Percentiles rank a stretch among this genome's conserved stretches.
These are phyloP conservation scores for Coemansia sp. DNA, from an alignment of 192 early-diverging fungal species.

Conservation along the genomic window DNA sequence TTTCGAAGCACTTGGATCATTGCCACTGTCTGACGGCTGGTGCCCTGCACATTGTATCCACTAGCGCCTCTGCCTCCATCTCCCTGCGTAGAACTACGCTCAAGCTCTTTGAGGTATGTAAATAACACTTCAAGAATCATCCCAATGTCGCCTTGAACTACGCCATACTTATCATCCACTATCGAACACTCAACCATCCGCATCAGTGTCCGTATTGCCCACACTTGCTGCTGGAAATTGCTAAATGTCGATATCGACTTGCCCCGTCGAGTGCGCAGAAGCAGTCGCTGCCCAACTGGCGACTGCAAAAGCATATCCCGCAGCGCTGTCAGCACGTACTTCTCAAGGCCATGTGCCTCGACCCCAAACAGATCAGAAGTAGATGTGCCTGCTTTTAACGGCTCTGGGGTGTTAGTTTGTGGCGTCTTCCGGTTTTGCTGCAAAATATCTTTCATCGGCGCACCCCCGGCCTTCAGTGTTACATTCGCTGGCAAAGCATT, in stretches of 20 bases:
- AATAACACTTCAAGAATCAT: conserved; percentile 28
- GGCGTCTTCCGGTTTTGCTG: conserved; percentile 17
- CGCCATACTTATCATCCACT: conserved; percentile 44
- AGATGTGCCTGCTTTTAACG: not conserved
- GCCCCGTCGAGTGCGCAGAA: conserved; percentile 27
- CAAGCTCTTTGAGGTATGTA: conserved; percentile 39
- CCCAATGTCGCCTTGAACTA: conserved; percentile 47
- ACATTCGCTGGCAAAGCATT: not conserved
- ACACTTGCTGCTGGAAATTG: conserved; percentile 53
- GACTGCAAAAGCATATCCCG: conserved; percentile 44
- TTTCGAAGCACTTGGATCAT: conserved; percentile 52
- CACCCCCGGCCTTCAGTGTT: conserved; percentile 19
- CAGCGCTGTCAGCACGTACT: conserved; percentile 45
- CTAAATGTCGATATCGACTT: conserved; percentile 31
- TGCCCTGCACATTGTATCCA: conserved; percentile 28
- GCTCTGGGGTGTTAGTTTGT: not conserved
- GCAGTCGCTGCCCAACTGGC: conserved; percentile 29
- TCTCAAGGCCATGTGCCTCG: conserved; percentile 52
- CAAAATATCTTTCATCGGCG: conserved; percentile 41
- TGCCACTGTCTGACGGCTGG: conserved; percentile 36
- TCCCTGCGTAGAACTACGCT: conserved; percentile 17
- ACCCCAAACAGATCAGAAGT: conserved; percentile 32
- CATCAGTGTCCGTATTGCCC: conserved; percentile 47
- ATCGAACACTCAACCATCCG: conserved; percentile 47
- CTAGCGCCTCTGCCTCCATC: conserved; percentile 7